Evolutionary conservation across 768 basidiomycete species (phyloP).

Genomic region (Suillus variegatus): DNA sequence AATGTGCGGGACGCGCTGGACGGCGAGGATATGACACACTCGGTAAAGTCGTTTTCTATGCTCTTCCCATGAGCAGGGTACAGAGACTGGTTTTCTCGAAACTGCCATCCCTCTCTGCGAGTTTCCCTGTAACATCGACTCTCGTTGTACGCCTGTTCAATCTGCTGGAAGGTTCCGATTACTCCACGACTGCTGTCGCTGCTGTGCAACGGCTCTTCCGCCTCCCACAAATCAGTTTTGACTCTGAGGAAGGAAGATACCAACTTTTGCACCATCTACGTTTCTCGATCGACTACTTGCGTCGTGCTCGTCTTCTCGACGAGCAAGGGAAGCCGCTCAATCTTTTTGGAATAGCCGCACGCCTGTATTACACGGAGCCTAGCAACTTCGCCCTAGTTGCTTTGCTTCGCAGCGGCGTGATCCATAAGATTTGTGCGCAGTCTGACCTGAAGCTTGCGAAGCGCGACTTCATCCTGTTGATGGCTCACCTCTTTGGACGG

Average conservation of each 20-base stretch:
- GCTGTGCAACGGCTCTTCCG: slow-evolving; percentile 54
- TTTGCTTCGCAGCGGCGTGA: slow-evolving; percentile 55
- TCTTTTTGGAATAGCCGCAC: slow-evolving; percentile 53
- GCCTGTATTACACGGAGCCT: slow-evolving; percentile 67
- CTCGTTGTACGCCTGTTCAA: slow-evolving; percentile 65
- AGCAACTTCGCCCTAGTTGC: slow-evolving; percentile 66
- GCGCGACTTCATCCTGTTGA: slow-evolving; percentile 50
- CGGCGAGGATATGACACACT: slow-evolving; percentile 69
- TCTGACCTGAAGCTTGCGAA: slow-evolving; percentile 41
- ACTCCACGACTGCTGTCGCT: slow-evolving; percentile 47
- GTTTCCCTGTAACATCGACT: slow-evolving; percentile 68
- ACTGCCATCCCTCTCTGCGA: slow-evolving; percentile 60
- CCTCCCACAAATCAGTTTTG: slow-evolving; percentile 60
- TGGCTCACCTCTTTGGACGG: slow-evolving; percentile 71
- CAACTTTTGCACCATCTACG: slow-evolving; percentile 67
- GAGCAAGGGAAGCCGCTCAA: slow-evolving; percentile 57
- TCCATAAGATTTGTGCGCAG: slow-evolving; percentile 58
- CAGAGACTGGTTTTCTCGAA: slow-evolving; percentile 65
- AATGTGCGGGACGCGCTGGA: slow-evolving; percentile 74
- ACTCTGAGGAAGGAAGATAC: slow-evolving; percentile 52
- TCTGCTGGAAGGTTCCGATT: slow-evolving; percentile 60
- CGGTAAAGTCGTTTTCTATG: slow-evolving; percentile 75
- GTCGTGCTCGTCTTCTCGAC: slow-evolving; percentile 56
- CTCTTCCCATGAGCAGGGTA: slow-evolving; percentile 61
- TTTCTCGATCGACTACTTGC: slow-evolving; percentile 72